Percentiles rank a stretch among this genome's conserved stretches.
phyloP scores from a whole-genome alignment of 257 asterid genomes.

The Nicotiana obtusifolia region DNA sequence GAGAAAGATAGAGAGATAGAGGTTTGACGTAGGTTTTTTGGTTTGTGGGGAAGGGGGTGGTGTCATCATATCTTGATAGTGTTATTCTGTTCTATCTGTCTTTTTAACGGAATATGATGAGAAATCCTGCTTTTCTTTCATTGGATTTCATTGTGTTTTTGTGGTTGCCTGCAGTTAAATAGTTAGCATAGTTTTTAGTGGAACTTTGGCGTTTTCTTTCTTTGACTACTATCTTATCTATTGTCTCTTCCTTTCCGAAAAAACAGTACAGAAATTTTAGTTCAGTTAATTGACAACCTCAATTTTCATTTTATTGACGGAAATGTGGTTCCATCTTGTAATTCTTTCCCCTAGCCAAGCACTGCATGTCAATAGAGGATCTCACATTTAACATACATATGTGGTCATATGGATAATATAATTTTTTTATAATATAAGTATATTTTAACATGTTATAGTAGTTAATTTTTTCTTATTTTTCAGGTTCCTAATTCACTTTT shows the following conservation, averaged over 20 bases:
- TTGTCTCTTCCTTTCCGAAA: neutral
- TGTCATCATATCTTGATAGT: conserved; percentile 6
- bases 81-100: neutral
- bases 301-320: too few species aligned
- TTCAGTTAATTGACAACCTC: too few species aligned
- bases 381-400: too few species aligned
- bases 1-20: neutral
- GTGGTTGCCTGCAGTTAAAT: neutral
- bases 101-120: neutral
- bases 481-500: too few species aligned
- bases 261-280: neutral
- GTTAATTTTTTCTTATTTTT: too few species aligned
- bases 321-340: too few species aligned
- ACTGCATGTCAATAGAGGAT: too few species aligned
- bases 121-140: neutral
- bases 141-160: neutral
- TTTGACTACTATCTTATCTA: neutral
- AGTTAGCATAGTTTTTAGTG: conserved; percentile 29
- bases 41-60: neutral
- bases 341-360: too few species aligned
- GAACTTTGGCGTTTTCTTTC: conserved; percentile 28
- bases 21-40: neutral
- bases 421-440: too few species aligned
- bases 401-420: too few species aligned
- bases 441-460: too few species aligned